These are phyloP conservation scores for Kuraishia piskuri DNA, from an alignment of 805 yeast genomes.

Conservation along the genomic window DNA sequence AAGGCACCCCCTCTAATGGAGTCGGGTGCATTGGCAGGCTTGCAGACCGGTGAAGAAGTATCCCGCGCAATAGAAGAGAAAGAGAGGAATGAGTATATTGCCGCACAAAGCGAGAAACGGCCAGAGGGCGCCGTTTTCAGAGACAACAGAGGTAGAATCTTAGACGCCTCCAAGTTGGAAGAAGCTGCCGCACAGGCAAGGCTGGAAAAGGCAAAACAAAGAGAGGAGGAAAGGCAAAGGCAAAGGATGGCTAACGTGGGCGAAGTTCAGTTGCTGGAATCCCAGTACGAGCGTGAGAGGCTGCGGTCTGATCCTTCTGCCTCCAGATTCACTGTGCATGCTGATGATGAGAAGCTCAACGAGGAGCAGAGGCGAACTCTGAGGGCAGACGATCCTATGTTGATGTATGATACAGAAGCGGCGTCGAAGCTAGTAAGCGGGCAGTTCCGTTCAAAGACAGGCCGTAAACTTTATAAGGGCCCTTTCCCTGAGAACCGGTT, in stretches of 20 bases:
- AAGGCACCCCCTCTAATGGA: slow-evolving; percentile 10
- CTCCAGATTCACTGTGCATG: slow-evolving; percentile 19
- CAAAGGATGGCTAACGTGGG: slow-evolving; percentile 26
- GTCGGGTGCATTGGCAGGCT: slow-evolving; percentile 25
- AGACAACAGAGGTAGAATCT: slow-evolving; percentile 50
- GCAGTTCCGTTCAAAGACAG: slow-evolving; percentile 24
- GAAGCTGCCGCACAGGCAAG: slow-evolving; percentile 5
- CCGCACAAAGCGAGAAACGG: slow-evolving; percentile 8
- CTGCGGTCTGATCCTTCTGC: slow-evolving; percentile 18
- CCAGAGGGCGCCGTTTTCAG: slow-evolving; percentile 39
- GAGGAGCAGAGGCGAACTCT: slow-evolving; percentile 21
- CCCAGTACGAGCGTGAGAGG: slow-evolving; percentile 24
- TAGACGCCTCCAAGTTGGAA: slow-evolving; percentile 27
- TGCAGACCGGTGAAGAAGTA: slow-evolving; percentile 38
- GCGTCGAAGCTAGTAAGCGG: slow-evolving; percentile 10
- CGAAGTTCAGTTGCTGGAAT: slow-evolving; percentile 27
- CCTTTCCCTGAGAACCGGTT: slow-evolving; percentile 63
- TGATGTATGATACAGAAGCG: slow-evolving; percentile 28
- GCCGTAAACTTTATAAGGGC: slow-evolving; percentile 50
- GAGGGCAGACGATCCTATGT: slow-evolving; percentile 59
- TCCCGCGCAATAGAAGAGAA: slow-evolving; percentile 26
- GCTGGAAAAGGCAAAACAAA: slow-evolving; percentile 6
- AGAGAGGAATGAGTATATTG: slow-evolving; percentile 14
- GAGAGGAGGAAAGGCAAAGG: slow-evolving; percentile 18
- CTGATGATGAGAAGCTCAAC: slow-evolving; percentile 31